These are phyloP conservation scores for Aspergillus caelatus DNA, from an alignment of 2,329 filamentous ascomycete species.

Conservation along the genomic window DNA sequence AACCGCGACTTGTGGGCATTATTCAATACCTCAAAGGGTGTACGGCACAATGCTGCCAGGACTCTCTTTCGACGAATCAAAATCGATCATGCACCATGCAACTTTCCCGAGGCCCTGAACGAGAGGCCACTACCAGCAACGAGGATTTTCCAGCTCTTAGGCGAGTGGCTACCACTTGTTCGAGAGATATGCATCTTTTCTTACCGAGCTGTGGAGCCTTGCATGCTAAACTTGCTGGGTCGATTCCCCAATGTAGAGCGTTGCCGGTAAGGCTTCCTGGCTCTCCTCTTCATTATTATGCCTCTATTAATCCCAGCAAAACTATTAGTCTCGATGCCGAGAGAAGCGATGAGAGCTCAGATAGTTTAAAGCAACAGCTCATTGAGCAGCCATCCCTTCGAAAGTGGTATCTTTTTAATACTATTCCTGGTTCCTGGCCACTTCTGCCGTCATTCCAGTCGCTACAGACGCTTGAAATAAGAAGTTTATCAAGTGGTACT, in stretches of 20 bases:
- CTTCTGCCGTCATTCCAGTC: too few relatives aligned
- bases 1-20: too few relatives aligned
- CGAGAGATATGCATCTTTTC: constrained; percentile 5
- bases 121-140: constrained; percentile 6
- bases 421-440: too few relatives aligned
- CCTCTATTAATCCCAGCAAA: constrained; percentile 1
- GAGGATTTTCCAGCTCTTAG: constrained; percentile 7
- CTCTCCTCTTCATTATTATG: constrained; percentile 3
- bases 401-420: too few relatives aligned
- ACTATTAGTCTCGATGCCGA: constrained; percentile 3
- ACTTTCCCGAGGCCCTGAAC: constrained; percentile 7
- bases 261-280: constrained; percentile 1
- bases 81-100: constrained; percentile 8
- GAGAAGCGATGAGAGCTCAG: constrained; percentile 3
- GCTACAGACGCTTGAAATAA: too few relatives aligned
- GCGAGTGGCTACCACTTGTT: constrained; percentile 7
- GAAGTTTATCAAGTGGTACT: too few relatives aligned
- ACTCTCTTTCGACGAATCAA: constrained; percentile 8
- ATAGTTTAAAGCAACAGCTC: not conserved
- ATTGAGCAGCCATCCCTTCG: not conserved
- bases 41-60: constrained; percentile 6
- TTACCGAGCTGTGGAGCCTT: constrained; percentile 7
- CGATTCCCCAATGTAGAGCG: constrained; percentile 5
- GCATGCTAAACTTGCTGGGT: constrained; percentile 9
- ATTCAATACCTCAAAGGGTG: not conserved